Conservation (phyloP, 768 basidiomycete species). For the Collybia sp. region DNA sequence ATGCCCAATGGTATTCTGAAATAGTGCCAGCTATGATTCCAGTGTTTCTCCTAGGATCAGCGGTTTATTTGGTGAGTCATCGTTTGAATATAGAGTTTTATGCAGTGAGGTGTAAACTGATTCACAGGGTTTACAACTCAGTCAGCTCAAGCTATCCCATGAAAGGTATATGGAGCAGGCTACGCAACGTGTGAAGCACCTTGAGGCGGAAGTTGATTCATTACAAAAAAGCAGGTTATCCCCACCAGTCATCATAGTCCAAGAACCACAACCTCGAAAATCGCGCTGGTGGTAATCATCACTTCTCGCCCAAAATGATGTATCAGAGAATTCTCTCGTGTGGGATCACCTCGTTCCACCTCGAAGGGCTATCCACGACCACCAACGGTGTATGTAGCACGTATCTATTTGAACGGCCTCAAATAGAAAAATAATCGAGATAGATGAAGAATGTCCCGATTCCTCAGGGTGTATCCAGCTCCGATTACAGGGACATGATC, state of each 20-base stretch:
- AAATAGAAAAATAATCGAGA: conserved; percentile 1
- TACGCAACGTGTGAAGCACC: conserved; percentile 37
- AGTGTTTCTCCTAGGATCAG: conserved; percentile 71
- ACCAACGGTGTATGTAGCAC: not conserved
- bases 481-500: conserved; percentile 11
- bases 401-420: not conserved
- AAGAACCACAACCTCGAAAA: conserved; percentile 7
- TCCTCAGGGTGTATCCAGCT: not conserved
- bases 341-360: not conserved
- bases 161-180: conserved; percentile 70
- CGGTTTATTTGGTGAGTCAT: conserved; percentile 62
- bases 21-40: conserved; percentile 77
- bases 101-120: not conserved
- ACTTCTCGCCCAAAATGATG: too few species aligned
- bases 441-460: conserved; percentile 1
- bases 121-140: conserved; percentile 59
- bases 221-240: conserved; percentile 29
- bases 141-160: conserved; percentile 58
- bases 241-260: conserved; percentile 6
- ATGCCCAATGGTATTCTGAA: conserved; percentile 65
- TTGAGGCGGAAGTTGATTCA: conserved; percentile 57
- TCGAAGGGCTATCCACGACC: not conserved
- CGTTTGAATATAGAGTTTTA: not conserved
- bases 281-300: conserved; percentile 11
- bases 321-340: not conserved